Base-by-base conservation (phyloP, 2,329 filamentous ascomycete species). In the Cytospora leucostoma region DNA sequence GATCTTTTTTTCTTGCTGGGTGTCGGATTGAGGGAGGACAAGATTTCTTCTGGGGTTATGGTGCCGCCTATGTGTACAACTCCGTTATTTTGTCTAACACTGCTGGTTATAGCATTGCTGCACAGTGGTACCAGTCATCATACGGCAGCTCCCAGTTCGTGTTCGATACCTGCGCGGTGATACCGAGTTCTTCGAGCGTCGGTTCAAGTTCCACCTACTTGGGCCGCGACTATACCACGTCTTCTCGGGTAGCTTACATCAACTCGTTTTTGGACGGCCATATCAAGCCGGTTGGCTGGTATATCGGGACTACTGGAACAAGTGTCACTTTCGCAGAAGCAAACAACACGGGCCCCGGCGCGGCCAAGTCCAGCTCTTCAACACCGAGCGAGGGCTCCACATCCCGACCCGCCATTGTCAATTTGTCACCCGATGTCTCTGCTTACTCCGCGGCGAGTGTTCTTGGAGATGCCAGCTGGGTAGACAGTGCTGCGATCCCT, bases 261-360 rank as follows among this genome's bases (percentile, higher is more conserved):
- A 73, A 73, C 65, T 73, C 71, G 0, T 74, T 69, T 33, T 56
- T 74, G 0, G 72, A 73, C 35, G 68, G 49, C 0, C 72, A 74
- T 17, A 71, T 74, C 40, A 62, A 68, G 7, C 38, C 69, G 4
- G 67, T 58, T 12, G 72, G 72, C 3, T 74, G 72, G 72, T 67
- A 69, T 50, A 49, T 75, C 7, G 62, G 59, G 5, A 50, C 71
- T 15, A 63, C 71, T 0, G 68, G 69, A 2, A 72, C 72, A 38
- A 57, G 57, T 19, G 72, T 72, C 6, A 69, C 69, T 2, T 74
- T 74, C 35, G 68, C 66, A 1, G 73, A 75, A 56, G 69, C 68
- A 10, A 75, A 75, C 66, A 75, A 75, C 58, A 74, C 73, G 1
- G 73, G 73, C 0, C 69, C 72, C 5, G 73, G 73, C 4, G 69